Evolutionary conservation across 139 green algal genomes (phyloP).

Genomic region (Chlorella sorokiniana): DNA sequence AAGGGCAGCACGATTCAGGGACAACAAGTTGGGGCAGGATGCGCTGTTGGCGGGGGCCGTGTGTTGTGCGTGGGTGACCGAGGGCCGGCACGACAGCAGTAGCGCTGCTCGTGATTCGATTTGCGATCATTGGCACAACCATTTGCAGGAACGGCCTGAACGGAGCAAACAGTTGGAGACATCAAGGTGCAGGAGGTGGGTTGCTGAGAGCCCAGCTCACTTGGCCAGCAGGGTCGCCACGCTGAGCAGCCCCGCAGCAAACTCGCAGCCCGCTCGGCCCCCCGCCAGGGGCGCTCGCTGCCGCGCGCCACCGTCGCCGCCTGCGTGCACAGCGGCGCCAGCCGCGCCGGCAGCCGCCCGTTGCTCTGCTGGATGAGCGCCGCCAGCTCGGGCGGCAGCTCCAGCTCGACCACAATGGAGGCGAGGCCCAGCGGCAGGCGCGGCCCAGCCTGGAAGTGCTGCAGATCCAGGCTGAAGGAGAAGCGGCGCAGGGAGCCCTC

Average conservation of each 20-base stretch:
- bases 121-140: too few relatives aligned
- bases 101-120: too few relatives aligned
- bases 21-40: too few relatives aligned
- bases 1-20: background rate
- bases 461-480: slow-evolving; percentile 31
- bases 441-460: slow-evolving; percentile 13
- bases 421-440: slow-evolving; percentile 34
- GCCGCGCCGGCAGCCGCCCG: slow-evolving; percentile 14
- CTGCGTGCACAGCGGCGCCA: slow-evolving; percentile 38
- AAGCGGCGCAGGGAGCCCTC: slow-evolving; percentile 28
- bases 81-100: too few relatives aligned
- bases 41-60: too few relatives aligned
- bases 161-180: background rate
- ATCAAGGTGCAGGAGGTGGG: background rate
- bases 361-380: slow-evolving; percentile 20
- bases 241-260: slow-evolving; percentile 35
- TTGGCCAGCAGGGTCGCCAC: slow-evolving; percentile 38
- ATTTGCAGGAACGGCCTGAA: background rate
- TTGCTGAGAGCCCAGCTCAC: background rate
- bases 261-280: slow-evolving; percentile 21
- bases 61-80: too few relatives aligned
- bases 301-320: slow-evolving; percentile 37
- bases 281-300: slow-evolving; percentile 34
- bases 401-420: slow-evolving; percentile 33
- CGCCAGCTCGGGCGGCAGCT: slow-evolving; percentile 34